Evolutionary conservation across 345 rosid genomes (phyloP), one percentile per base, ranked within the genome.

Genomic region (Lenwebbia sp.): DNA sequence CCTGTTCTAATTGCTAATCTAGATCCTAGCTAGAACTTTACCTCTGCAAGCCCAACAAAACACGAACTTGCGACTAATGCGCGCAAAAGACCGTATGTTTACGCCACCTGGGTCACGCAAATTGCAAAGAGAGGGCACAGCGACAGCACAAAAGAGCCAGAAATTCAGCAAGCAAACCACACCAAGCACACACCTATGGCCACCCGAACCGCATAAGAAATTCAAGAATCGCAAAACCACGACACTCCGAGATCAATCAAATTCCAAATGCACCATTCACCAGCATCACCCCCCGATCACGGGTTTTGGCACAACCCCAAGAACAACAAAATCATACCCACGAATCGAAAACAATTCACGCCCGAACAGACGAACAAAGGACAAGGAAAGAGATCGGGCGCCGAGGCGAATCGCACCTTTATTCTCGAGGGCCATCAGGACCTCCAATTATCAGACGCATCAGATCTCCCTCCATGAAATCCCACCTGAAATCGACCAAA

Each of bases 351-450:
- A 0, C 1, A 62, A 62, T 19, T 15, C 10, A 8, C 44, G 2
- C 23, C 22, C 33, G 33, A 33, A 33, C 74, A 51, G 23, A 44
- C 40, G 57, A 50, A 25, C 23, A 44, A 8, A 30, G 82, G 88
- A 55, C 86, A 28, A 49, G 30, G 83, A 70, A 76, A 65, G 58
- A 49, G 5, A 25, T 62, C 9, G 52, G n/a, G 25, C 52, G 52
- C 13, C 52, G 28, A 30, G 47, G 75, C 53, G 30, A 52, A 85
- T 41, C 83, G 13, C 10, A 93, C 95, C 95, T 92, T 92, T 92
- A 87, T 90, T 87, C 85, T 92, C 94, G 88, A 92, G 91, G 90
- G 94, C 91, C 95, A 92, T 91, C 92, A 88, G 89, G 94, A 89
- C 90, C 91, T 83, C 88, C 88, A 93, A 92, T 89, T 91, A 84